phyloP scores from a whole-genome alignment of 202 grass and related monocot genomes.

The Cymbopogon flexuosus region DNA sequence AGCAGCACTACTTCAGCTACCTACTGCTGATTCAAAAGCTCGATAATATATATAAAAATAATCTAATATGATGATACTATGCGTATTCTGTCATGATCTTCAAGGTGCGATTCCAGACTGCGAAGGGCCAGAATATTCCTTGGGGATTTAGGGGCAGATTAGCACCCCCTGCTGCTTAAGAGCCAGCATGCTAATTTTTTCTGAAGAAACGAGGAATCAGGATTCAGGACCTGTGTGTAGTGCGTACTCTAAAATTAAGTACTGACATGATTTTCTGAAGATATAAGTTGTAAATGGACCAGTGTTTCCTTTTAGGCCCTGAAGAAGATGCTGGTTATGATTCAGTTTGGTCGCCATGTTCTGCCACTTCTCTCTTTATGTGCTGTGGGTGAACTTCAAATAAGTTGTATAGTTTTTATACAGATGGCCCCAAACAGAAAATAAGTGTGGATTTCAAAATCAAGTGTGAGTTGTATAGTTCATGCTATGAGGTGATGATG shows the following conservation, averaged over 20 bases:
- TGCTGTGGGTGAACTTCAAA: too few species aligned
- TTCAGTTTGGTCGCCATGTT: background rate
- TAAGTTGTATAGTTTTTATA: background rate
- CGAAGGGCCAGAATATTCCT: conserved; percentile 40
- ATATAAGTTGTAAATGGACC: background rate
- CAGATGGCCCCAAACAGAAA: conserved; percentile 9
- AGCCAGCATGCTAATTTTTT: conserved; percentile 12
- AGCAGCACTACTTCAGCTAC: conserved; percentile 30
- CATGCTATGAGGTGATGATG: conserved; percentile 23
- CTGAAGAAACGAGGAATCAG: background rate
- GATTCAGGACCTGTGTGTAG: background rate
- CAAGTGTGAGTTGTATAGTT: conserved; percentile 10
- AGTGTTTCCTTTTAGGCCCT: background rate
- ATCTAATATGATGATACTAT: background rate
- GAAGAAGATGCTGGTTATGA: conserved; percentile 13
- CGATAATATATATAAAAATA: background rate
- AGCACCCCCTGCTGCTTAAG: conserved; percentile 23
- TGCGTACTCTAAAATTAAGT: background rate
- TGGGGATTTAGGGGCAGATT: conserved; percentile 26
- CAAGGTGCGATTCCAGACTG: conserved; percentile 2
- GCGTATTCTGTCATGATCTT: background rate
- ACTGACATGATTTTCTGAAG: background rate
- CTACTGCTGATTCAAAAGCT: conserved; percentile 34
- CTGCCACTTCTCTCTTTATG: background rate
- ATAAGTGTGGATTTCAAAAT: background rate